Base-by-base conservation (phyloP, 1,284 basidiomycete species). In the Ceratobasidium sp. region DNA sequence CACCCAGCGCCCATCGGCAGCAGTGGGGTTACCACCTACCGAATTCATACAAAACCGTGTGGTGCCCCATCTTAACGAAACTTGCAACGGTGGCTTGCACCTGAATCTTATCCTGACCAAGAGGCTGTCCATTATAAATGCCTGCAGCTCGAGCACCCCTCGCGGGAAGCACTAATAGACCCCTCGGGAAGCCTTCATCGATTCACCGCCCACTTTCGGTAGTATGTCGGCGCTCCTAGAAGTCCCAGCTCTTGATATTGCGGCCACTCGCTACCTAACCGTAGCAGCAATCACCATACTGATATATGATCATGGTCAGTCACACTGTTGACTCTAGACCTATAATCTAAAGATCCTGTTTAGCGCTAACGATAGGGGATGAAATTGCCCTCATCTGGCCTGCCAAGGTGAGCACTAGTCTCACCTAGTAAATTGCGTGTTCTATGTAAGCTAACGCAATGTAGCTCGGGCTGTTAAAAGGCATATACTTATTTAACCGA, bases 351-450 rank as follows among this genome's bases (percentile, higher is more conserved):
- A 20, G 13, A 17, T 33, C 53, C 17, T 51, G 6, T 28, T 17
- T 31, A 73, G 56, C 56, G 10, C n/a, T 54, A 11, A 69, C 67
- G 5, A 53, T 69, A 23, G 20, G 37, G 5, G 69, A 61, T 35
- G 69, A 73, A n/a, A 47, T 73, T 2, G 47, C 56, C 5, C 69
- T 73, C 20, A 51, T 73, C 56, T 73, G 69, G 69, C 69, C 69
- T 23, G 69, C 69, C 54, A 73, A 73, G 69, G 69, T 73, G 23
- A 33, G 26, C 26, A 39, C 10, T 31, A 8, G 28, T 17, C 7
- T 15, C 10, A 6, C 5, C 15, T 15, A n/a, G 1, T 26, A 33
- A 28, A 56, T 13, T 23, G 26, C 1, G 8, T n/a, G n/a, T n/a
- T n/a, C n/a, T n/a, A n/a, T n/a, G n/a, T n/a, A n/a, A n/a, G n/a